Conservation (phyloP, 2,329 filamentous ascomycete genomes). For the Calonectria pteridis region DNA sequence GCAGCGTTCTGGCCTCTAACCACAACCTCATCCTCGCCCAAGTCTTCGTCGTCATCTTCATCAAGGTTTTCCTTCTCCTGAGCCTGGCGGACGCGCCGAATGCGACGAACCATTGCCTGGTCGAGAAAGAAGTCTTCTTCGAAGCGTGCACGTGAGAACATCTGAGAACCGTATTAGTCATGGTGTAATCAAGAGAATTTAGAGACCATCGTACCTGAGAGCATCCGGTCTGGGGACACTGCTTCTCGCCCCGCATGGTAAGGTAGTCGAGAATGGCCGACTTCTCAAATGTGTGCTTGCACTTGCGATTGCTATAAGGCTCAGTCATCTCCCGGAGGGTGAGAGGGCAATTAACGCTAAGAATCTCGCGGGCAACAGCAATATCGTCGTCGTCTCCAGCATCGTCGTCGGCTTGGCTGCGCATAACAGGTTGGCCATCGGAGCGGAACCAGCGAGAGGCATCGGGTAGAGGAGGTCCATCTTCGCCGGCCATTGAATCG, state of each 20-base stretch:
- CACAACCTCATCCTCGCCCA: slow-evolving; percentile 40
- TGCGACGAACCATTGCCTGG: slow-evolving; percentile 66
- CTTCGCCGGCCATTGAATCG: slow-evolving; percentile 62
- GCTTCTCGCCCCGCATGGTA: slow-evolving; percentile 56
- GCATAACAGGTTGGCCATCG: slow-evolving; percentile 58
- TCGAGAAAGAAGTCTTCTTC: slow-evolving; percentile 68
- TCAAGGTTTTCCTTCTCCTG: slow-evolving; percentile 59
- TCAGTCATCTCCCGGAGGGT: slow-evolving; percentile 74
- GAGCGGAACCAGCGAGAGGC: slow-evolving; percentile 66
- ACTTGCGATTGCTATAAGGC: slow-evolving; percentile 75
- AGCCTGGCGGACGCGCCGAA: slow-evolving; percentile 65
- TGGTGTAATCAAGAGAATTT: not conserved
- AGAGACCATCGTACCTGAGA: slow-evolving; percentile 56
- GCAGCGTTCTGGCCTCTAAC: slow-evolving; percentile 41
- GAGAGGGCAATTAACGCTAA: slow-evolving; percentile 78
- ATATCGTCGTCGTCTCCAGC: slow-evolving; percentile 77
- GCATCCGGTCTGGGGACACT: slow-evolving; percentile 77
- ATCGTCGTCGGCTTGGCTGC: slow-evolving; percentile 44
- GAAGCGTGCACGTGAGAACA: slow-evolving; percentile 55
- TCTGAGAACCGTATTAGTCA: slow-evolving; percentile 50
- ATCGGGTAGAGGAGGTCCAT: slow-evolving; percentile 65
- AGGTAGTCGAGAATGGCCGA: slow-evolving; percentile 69
- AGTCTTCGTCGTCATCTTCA: slow-evolving; percentile 50
- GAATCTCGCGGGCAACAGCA: slow-evolving; percentile 71
- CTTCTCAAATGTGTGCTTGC: slow-evolving; percentile 81